Evolutionary conservation across 1,284 basidiomycete species (phyloP).

Genomic region (Austroboletus niveus): DNA sequence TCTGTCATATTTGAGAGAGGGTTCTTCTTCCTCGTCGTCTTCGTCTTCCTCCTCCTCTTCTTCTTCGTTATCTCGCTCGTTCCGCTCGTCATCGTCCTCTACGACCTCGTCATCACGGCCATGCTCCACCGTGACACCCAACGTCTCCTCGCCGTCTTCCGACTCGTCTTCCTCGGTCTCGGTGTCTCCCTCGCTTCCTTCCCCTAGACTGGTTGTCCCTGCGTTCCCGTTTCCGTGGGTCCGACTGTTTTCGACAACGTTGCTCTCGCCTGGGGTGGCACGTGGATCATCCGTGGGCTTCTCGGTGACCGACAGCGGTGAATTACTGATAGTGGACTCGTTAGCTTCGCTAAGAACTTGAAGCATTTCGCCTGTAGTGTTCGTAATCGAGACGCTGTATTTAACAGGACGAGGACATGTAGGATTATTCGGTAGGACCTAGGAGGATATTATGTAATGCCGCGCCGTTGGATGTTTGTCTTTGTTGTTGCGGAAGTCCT

Average conservation of each 20-base stretch:
- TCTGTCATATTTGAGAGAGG: slow-evolving; percentile 87
- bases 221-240: slow-evolving; percentile 20
- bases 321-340: background rate
- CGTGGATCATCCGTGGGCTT: background rate
- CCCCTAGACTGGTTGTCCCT: slow-evolving; percentile 1
- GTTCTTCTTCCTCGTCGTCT: slow-evolving; percentile 75
- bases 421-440: too few relatives aligned
- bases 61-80: slow-evolving; percentile 35
- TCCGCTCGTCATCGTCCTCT: slow-evolving; percentile 28
- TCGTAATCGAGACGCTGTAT: too few relatives aligned
- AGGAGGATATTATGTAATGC: too few relatives aligned
- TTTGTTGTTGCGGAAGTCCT: too few relatives aligned
- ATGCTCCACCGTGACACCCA: background rate
- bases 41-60: slow-evolving; percentile 51
- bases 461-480: too few relatives aligned
- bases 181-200: slow-evolving; percentile 1
- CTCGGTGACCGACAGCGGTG: background rate
- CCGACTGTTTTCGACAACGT: slow-evolving; percentile 1
- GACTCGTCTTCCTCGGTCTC: slow-evolving; percentile 7
- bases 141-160: slow-evolving; percentile 6
- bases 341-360: background rate
- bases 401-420: too few relatives aligned
- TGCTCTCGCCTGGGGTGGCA: background rate
- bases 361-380: slow-evolving; percentile 9
- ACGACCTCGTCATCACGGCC: slow-evolving; percentile 17